These are phyloP conservation scores for Wilcoxina mikolae DNA, from an alignment of 495 filamentous ascomycete genomes.

Conservation along the genomic window DNA sequence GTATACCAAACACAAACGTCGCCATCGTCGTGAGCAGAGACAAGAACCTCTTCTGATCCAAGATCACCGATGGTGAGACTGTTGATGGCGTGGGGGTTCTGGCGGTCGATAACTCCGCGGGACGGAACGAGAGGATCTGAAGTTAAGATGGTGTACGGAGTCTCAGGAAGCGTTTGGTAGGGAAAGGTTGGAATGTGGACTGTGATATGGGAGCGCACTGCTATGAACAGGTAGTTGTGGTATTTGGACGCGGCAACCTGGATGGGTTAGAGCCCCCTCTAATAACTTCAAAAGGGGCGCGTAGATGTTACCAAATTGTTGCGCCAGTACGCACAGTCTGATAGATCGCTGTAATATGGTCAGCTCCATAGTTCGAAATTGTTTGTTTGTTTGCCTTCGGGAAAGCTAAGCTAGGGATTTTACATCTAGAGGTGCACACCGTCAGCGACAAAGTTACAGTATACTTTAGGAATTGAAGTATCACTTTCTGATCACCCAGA, in stretches of 20 bases:
- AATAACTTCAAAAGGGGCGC: not conserved
- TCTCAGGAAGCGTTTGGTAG: conserved; percentile 44
- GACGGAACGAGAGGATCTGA: conserved; percentile 41
- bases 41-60: conserved; percentile 63
- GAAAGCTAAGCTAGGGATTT: not conserved
- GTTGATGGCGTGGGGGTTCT: conserved; percentile 58
- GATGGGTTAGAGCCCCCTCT: not conserved
- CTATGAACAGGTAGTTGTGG: conserved; percentile 43
- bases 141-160: conserved; percentile 50
- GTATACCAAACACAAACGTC: conserved; percentile 74
- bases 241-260: conserved; percentile 26
- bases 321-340: not conserved
- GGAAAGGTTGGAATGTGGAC: conserved; percentile 58
- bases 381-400: not conserved
- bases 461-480: not conserved
- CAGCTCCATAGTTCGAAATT: not conserved
- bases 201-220: conserved; percentile 54
- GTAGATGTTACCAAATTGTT: not conserved
- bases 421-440: not conserved
- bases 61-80: conserved; percentile 63
- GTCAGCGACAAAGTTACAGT: not conserved
- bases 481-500: not conserved
- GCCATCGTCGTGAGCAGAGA: conserved; percentile 71
- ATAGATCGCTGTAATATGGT: not conserved
- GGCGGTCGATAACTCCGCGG: conserved; percentile 42